Evolutionary conservation across 2,329 filamentous ascomycete species (phyloP), one percentile per base, ranked within the genome.

Genomic region (Aspergillus persii): DNA sequence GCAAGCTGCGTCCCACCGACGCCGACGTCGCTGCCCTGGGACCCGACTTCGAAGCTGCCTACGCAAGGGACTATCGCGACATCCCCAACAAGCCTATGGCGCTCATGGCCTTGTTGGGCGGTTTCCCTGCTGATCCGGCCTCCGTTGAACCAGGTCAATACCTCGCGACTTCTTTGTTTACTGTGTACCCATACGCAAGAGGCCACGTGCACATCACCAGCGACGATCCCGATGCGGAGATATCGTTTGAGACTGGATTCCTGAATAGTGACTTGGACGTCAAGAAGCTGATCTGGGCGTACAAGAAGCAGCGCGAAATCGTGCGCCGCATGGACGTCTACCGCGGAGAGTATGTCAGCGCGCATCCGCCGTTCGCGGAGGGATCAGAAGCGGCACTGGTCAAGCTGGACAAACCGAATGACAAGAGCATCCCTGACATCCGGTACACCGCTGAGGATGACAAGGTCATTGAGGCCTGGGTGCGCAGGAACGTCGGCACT

Each of bases 271-370:
- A 41, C 0, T 31, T 44, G 18, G 51, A 53, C 8, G 51, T 56
- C 11, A 56, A 50, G 23, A 56, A 50, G 26, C 47, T 36, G 11
- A 30, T 56, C 2, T 56, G 54, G 54, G 29, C 54, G 2, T 56
- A 56, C 46, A 56, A 56, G 46, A 50, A 39, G 44, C 46, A 50
- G 44, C 44, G 54, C 3, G 54, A 56, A 8, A 56, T 56, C n/a
- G 33, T 50, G 6, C 54, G 54, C 23, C 15, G 54, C n/a, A 56
- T 56, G 54, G 30, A 29, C 3, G 30, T n/a, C 15, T 56, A 50
- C 15, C 44, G 44, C 29, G 54, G 54, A 15, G 54, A 56, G 23
- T 29, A 50, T 50, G 54, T 15, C 5, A 15, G 29, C 7, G 3
- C 27, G 11, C 54, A 56, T 30, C 54, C 54, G 18, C 46, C 44